Percentiles rank a stretch among this genome's conserved stretches.
These are phyloP conservation scores for Crotalaria pallida DNA, from an alignment of 306 rosid species.

Conservation along the genomic window DNA sequence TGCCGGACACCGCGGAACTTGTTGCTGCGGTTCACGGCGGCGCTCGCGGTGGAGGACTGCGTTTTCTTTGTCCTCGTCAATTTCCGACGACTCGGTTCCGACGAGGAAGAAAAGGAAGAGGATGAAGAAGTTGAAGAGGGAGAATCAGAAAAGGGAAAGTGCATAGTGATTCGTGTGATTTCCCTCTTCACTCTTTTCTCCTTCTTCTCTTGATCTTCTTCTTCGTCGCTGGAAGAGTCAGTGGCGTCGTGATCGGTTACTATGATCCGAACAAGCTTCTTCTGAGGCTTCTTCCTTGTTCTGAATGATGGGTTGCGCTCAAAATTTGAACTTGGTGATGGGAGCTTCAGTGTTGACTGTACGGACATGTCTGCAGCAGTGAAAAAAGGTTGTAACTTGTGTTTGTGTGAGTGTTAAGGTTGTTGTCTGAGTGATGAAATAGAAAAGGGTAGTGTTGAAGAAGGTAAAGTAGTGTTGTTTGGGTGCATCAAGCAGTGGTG, in stretches of 20 bases:
- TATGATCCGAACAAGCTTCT: conserved; percentile 62
- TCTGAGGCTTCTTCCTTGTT: conserved; percentile 21
- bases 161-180: conserved; percentile 39
- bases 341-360: conserved; percentile 10
- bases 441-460: neutral
- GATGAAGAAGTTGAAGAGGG: neutral
- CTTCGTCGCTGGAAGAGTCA: conserved; percentile 65
- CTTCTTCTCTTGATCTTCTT: conserved; percentile 31
- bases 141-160: conserved; percentile 6
- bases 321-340: conserved; percentile 20
- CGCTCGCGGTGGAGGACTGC: neutral
- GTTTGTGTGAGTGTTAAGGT: neutral
- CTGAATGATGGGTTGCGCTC: conserved; percentile 18
- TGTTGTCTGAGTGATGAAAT: neutral
- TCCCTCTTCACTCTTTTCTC: conserved; percentile 29
- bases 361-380: conserved; percentile 25
- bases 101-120: neutral
- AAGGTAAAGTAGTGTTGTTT: neutral
- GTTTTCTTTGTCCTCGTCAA: conserved; percentile 12
- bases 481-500: conserved; percentile 7
- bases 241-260: conserved; percentile 75
- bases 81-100: neutral
- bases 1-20: conserved; percentile 77
- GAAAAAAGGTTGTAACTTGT: too few species aligned
- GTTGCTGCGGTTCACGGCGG: conserved; percentile 13